phyloP scores from a whole-genome alignment of 495 filamentous ascomycete species.

The Trichoderma parareesei region DNA sequence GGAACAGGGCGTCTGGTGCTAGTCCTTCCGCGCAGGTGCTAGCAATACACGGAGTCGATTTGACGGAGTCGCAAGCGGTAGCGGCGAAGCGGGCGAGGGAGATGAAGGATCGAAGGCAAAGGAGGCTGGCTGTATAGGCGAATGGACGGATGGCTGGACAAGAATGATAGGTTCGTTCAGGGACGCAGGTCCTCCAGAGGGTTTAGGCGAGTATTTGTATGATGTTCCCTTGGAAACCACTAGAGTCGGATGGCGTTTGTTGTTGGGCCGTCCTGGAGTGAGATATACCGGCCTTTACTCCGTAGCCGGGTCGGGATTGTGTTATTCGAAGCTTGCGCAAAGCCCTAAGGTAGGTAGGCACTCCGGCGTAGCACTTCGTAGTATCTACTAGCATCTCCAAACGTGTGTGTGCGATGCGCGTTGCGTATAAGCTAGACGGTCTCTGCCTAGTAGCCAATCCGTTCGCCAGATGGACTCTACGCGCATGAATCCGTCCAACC shows the following conservation, averaged over 20 bases:
- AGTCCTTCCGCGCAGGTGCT: background rate
- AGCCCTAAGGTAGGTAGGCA: background rate
- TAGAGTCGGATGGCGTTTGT: conserved; percentile 1
- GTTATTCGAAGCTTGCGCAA: background rate
- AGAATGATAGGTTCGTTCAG: background rate
- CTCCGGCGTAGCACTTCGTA: background rate
- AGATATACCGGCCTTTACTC: background rate
- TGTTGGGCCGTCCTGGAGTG: background rate
- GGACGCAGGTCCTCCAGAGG: background rate
- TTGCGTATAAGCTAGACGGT: too few relatives aligned
- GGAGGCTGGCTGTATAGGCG: background rate
- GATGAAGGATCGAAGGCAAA: background rate
- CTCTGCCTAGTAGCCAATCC: too few relatives aligned
- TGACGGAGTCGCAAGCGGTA: background rate
- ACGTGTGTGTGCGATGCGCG: background rate
- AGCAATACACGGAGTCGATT: background rate
- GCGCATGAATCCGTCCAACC: too few relatives aligned
- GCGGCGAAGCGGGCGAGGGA: background rate
- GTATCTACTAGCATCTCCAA: background rate
- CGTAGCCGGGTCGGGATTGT: background rate
- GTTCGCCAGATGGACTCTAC: too few relatives aligned
- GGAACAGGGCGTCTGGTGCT: background rate
- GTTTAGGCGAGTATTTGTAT: background rate
- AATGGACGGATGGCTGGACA: background rate
- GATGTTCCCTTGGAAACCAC: background rate